Percentiles rank a stretch among this genome's conserved stretches.
Evolutionary conservation across 306 rosid species (phyloP).

Genomic region (Dryas drummondii): DNA sequence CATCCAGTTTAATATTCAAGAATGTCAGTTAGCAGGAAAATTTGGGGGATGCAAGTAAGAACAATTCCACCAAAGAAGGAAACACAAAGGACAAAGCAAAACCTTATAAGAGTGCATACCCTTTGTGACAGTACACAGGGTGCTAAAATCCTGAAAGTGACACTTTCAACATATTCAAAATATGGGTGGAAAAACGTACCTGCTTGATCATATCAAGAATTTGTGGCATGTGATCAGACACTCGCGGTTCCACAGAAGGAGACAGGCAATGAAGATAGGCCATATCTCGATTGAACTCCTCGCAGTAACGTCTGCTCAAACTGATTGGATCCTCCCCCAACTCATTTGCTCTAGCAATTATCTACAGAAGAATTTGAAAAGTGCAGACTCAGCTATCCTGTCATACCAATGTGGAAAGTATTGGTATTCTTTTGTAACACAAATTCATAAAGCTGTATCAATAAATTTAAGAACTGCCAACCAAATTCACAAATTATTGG

Average conservation of each 20-base stretch:
- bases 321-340: slow-evolving; percentile 84
- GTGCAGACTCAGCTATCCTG: slow-evolving; percentile 94
- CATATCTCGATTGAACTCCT: slow-evolving; percentile 86
- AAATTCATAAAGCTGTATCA: not conserved
- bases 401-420: slow-evolving; percentile 63
- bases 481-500: slow-evolving; percentile 7
- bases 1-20: not conserved
- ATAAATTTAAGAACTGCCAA: not conserved
- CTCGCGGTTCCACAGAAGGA: slow-evolving; percentile 88
- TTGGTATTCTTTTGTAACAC: slow-evolving; percentile 29
- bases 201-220: slow-evolving; percentile 81
- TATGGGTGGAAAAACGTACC: slow-evolving; percentile 41
- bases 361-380: slow-evolving; percentile 96
- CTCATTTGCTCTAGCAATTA: slow-evolving; percentile 83
- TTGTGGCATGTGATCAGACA: slow-evolving; percentile 88
- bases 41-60: not conserved
- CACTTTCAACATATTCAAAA: not conserved
- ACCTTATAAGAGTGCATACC: not conserved
- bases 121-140: not conserved
- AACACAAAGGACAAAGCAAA: not conserved
- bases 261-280: slow-evolving; percentile 64
- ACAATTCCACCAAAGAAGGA: not conserved
- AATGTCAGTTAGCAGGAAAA: not conserved
- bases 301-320: slow-evolving; percentile 74
- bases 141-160: not conserved